Conservation (phyloP, 176 grass and related monocot genomes). For the Oryza rufipogon region DNA sequence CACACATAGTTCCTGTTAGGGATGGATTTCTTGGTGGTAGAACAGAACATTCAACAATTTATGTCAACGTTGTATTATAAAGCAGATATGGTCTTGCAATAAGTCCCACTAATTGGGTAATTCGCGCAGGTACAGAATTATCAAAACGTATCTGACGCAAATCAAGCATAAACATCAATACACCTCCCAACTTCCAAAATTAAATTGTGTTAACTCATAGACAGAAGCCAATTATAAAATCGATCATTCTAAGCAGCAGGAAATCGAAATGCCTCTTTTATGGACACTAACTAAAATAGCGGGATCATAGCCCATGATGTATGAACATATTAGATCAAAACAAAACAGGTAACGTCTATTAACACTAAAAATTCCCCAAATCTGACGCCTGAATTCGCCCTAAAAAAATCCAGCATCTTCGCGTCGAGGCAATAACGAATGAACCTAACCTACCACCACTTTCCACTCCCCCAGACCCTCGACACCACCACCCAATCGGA, state of each 20-base stretch:
- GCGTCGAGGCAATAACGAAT: not conserved
- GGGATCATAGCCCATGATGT: not conserved
- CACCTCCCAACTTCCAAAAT: not conserved
- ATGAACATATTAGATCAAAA: slow-evolving; percentile 24
- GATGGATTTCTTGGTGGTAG: no score
- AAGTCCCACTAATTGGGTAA: not conserved
- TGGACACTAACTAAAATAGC: not conserved
- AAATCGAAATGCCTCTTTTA: not conserved
- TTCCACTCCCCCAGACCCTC: not conserved
- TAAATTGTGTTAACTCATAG: not conserved
- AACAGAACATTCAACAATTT: no score
- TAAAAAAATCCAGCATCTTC: not conserved
- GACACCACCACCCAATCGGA: not conserved
- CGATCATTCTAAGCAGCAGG: not conserved
- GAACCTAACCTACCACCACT: not conserved
- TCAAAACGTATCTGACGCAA: not conserved
- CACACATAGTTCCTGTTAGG: no score
- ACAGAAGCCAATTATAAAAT: not conserved
- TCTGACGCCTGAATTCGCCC: not conserved
- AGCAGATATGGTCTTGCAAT: not conserved
- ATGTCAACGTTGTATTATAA: not conserved
- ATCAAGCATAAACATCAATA: not conserved
- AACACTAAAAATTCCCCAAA: not conserved
- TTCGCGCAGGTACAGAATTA: not conserved
- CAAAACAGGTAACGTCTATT: not conserved